Percentiles rank a stretch among this genome's conserved stretches.
phyloP scores from a whole-genome alignment of 108 stramenopile genomes.

The Chaetoceros muelleri region DNA sequence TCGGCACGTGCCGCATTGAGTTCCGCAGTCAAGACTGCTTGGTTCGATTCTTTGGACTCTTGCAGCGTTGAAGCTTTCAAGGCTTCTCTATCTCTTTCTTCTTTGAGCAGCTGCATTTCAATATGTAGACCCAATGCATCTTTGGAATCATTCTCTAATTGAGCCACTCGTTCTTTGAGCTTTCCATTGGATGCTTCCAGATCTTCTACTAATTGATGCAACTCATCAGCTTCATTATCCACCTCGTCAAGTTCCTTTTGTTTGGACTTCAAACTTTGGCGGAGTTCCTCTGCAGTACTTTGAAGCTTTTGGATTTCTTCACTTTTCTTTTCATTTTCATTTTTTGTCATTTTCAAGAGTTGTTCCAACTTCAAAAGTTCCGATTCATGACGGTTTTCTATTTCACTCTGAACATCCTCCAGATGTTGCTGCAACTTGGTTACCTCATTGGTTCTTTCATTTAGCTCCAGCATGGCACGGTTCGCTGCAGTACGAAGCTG shows the following conservation, averaged over 20 bases:
- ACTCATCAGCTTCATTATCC: slow-evolving; percentile 45
- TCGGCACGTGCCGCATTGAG: slow-evolving; percentile 50
- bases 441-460: neutral
- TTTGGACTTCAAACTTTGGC: slow-evolving; percentile 28
- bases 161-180: slow-evolving; percentile 32
- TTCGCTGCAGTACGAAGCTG: slow-evolving; percentile 4
- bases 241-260: slow-evolving; percentile 28
- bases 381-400: neutral
- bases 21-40: slow-evolving; percentile 37
- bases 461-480: neutral
- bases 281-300: slow-evolving; percentile 11
- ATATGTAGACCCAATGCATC: slow-evolving; percentile 52
- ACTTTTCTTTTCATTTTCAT: neutral
- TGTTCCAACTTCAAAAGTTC: slow-evolving; percentile 1
- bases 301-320: slow-evolving; percentile 2
- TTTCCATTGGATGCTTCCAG: slow-evolving; percentile 42
- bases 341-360: neutral
- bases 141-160: slow-evolving; percentile 37
- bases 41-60: slow-evolving; percentile 25
- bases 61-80: slow-evolving; percentile 28
- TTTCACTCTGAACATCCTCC: neutral
- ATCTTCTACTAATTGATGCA: slow-evolving; percentile 40
- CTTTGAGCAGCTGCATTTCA: slow-evolving; percentile 68
- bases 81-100: slow-evolving; percentile 60
- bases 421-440: neutral